Percentiles rank a stretch among this genome's conserved stretches.
Evolutionary conservation across 2,329 filamentous ascomycete genomes (phyloP).

Genomic region (Colletotrichum sp.): DNA sequence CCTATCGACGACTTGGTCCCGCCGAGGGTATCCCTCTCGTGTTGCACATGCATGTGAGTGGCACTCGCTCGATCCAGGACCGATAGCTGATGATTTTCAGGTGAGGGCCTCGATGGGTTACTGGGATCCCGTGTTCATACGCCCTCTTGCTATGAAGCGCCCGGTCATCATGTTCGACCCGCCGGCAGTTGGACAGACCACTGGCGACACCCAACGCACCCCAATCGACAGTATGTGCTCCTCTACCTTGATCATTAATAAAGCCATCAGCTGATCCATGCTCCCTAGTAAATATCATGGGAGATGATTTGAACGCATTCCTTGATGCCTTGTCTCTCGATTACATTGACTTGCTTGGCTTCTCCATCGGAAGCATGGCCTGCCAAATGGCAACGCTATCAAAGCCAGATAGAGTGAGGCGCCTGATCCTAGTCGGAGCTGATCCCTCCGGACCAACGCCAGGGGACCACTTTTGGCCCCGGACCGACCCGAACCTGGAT

Average conservation of each 20-base stretch:
- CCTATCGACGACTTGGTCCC: neutral
- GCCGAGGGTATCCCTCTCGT: constrained; percentile 4
- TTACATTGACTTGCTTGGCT: constrained; percentile 1
- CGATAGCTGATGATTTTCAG: neutral
- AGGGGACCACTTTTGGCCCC: constrained; percentile 5
- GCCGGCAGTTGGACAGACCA: neutral
- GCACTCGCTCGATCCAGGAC: neutral
- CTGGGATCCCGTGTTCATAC: constrained; percentile 10
- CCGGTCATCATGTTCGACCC: constrained; percentile 16
- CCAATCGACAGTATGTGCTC: neutral
- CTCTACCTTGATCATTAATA: neutral
- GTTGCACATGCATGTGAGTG: constrained; percentile 8
- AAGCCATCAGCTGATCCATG: neutral
- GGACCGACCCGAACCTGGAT: neutral
- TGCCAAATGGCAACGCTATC: constrained; percentile 1
- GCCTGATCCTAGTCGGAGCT: neutral
- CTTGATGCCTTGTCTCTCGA: neutral
- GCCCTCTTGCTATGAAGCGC: neutral
- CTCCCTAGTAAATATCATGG: neutral
- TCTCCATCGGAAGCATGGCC: constrained; percentile 5
- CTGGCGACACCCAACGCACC: neutral
- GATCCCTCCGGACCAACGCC: neutral
- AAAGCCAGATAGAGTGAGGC: neutral
- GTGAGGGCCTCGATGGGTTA: constrained; percentile 9
- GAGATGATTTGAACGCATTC: constrained; percentile 6